Conservation (phyloP, 2,329 filamentous ascomycete genomes). For the Fusarium sp. region DNA sequence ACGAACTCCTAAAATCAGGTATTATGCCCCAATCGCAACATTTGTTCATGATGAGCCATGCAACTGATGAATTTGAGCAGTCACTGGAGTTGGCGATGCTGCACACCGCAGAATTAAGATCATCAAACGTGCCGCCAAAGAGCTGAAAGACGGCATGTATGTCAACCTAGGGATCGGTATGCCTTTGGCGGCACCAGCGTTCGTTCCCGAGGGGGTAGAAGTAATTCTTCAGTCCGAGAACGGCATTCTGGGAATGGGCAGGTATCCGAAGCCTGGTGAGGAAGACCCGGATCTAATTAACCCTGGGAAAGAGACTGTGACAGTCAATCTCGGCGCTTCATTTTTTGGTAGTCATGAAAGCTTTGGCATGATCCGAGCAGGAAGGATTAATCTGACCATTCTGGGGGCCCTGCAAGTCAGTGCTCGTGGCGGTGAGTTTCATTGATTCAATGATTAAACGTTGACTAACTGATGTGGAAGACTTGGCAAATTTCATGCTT, state of each 20-base stretch:
- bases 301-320: constrained; percentile 92
- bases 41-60: background rate
- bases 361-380: constrained; percentile 90
- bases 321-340: constrained; percentile 69
- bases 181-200: constrained; percentile 86
- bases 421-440: constrained; percentile 63
- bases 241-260: constrained; percentile 79
- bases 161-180: constrained; percentile 92
- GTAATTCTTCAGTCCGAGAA: constrained; percentile 86
- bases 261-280: constrained; percentile 77
- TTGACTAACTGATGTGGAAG: constrained; percentile 51
- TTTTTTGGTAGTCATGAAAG: constrained; percentile 66
- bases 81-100: too few species aligned
- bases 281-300: constrained; percentile 92
- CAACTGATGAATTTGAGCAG: too few species aligned
- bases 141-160: constrained; percentile 95
- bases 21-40: background rate
- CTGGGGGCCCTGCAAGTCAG: constrained; percentile 91
- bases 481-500: constrained; percentile 92
- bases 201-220: constrained; percentile 84
- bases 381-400: constrained; percentile 86
- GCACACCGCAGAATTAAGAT: constrained; percentile 63
- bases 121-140: constrained; percentile 84
- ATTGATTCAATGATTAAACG: background rate
- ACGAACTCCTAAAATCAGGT: too few species aligned